Conservation (phyloP, 352 stramenopile genomes). For the Phytophthora europaea region DNA sequence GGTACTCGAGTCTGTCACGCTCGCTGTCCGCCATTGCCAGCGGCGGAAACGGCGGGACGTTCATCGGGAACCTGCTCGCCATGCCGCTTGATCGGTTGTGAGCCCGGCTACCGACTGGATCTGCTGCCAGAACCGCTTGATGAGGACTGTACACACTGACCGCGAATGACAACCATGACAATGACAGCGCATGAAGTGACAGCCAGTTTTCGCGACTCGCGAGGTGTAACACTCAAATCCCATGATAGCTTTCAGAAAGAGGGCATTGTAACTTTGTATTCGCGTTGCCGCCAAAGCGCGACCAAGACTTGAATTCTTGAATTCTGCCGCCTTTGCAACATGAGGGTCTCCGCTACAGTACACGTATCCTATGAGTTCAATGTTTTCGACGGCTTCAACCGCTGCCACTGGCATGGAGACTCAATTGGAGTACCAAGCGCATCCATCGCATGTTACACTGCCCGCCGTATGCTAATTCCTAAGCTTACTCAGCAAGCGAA, state of each 20-base stretch:
- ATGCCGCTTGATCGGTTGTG: conserved; percentile 25
- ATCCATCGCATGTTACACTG: too few species aligned
- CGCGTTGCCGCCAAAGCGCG: background rate
- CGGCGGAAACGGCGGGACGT: conserved; percentile 30
- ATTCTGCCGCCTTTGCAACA: background rate
- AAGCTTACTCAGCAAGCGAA: background rate
- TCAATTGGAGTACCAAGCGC: background rate
- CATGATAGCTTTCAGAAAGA: conserved; percentile 23
- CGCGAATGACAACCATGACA: conserved; percentile 2
- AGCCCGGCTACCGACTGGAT: background rate
- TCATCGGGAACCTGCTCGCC: conserved; percentile 39
- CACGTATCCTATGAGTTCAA: background rate
- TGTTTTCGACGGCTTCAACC: background rate
- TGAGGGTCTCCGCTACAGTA: background rate
- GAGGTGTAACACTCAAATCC: conserved; percentile 30
- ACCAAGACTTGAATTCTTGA: background rate
- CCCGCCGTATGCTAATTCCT: background rate
- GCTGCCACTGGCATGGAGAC: background rate
- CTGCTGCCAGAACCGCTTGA: background rate
- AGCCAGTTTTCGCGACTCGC: conserved; percentile 39
- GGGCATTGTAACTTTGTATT: background rate
- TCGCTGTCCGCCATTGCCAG: conserved; percentile 41
- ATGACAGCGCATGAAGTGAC: conserved; percentile 14
- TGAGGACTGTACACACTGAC: background rate
- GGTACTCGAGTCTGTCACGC: conserved; percentile 42